Conservation (phyloP, 2,329 filamentous ascomycete species). For the Penicillium sp. region DNA sequence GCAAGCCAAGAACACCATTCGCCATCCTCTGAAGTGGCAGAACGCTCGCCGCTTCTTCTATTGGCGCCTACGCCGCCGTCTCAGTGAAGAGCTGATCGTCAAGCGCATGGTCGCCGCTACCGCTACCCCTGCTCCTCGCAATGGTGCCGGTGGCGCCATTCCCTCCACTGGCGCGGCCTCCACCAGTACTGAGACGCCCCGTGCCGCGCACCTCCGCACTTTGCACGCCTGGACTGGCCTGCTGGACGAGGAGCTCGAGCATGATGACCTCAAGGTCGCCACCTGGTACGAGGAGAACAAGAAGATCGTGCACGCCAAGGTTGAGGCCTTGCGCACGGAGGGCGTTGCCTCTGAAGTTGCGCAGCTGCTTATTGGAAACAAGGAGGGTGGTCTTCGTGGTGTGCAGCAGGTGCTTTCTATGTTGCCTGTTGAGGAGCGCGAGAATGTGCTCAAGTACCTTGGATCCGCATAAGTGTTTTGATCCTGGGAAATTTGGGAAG, state of each 20-base stretch:
- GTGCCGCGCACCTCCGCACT: constrained; percentile 67
- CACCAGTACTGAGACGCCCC: constrained; percentile 47
- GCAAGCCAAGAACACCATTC: constrained; percentile 95
- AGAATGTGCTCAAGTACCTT: constrained; percentile 67
- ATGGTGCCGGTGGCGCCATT: constrained; percentile 41
- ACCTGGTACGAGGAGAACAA: constrained; percentile 96
- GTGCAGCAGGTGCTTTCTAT: constrained; percentile 81
- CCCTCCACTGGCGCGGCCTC: constrained; percentile 36
- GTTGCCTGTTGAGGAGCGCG: constrained; percentile 83
- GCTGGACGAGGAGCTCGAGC: constrained; percentile 64
- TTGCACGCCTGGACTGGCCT: constrained; percentile 82
- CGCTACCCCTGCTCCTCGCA: constrained; percentile 35
- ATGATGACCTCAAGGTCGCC: constrained; percentile 78
- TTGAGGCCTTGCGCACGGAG: constrained; percentile 79
- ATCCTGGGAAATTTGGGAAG: not conserved
- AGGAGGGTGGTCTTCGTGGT: constrained; percentile 73
- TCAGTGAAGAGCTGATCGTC: constrained; percentile 96
- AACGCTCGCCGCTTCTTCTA: constrained; percentile 97
- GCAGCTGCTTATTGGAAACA: constrained; percentile 63
- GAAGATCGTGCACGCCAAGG: constrained; percentile 76
- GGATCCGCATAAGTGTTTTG: constrained; percentile 22
- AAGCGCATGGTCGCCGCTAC: constrained; percentile 69
- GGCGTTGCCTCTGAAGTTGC: constrained; percentile 68
- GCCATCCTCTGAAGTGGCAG: constrained; percentile 77
- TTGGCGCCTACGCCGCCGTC: constrained; percentile 94